Evolutionary conservation across 2,329 filamentous ascomycete species (phyloP).

Genomic region (Fusarium pseudonygamai): DNA sequence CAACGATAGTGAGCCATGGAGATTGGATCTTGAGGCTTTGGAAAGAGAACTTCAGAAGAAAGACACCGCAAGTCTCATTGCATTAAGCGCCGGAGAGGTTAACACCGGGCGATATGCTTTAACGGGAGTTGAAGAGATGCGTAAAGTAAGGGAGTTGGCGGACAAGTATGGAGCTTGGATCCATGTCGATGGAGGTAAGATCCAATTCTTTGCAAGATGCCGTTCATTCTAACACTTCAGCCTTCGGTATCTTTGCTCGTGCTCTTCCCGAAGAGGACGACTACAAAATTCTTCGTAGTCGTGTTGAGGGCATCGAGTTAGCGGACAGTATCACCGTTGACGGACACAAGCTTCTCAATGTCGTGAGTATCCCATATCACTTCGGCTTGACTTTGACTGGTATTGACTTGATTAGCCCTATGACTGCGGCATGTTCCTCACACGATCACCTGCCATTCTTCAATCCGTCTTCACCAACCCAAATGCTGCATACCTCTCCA

Average conservation of each 20-base stretch:
- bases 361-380: conserved; percentile 60
- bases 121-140: conserved; percentile 67
- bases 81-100: conserved; percentile 86
- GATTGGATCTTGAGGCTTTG: conserved; percentile 73
- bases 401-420: conserved; percentile 68
- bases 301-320: conserved; percentile 74
- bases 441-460: conserved; percentile 67
- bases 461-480: conserved; percentile 79
- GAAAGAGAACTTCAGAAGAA: conserved; percentile 64
- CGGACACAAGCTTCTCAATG: conserved; percentile 91
- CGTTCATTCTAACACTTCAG: conserved; percentile 49
- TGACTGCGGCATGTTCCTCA: conserved; percentile 91
- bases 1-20: conserved; percentile 68
- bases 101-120: conserved; percentile 85
- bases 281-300: conserved; percentile 63
- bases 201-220: no score
- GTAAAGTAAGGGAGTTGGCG: conserved; percentile 72
- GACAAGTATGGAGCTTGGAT: conserved; percentile 83
- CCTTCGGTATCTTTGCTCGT: conserved; percentile 86
- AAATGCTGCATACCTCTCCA: conserved; percentile 81
- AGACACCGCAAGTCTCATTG: conserved; percentile 76
- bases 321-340: conserved; percentile 90
- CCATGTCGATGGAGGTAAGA: conserved; percentile 80
- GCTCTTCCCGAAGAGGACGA: conserved; percentile 66
- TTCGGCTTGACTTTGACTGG: neutral